phyloP scores from a whole-genome alignment of 345 rosid species.

The Excoecaria cochinchinensis region DNA sequence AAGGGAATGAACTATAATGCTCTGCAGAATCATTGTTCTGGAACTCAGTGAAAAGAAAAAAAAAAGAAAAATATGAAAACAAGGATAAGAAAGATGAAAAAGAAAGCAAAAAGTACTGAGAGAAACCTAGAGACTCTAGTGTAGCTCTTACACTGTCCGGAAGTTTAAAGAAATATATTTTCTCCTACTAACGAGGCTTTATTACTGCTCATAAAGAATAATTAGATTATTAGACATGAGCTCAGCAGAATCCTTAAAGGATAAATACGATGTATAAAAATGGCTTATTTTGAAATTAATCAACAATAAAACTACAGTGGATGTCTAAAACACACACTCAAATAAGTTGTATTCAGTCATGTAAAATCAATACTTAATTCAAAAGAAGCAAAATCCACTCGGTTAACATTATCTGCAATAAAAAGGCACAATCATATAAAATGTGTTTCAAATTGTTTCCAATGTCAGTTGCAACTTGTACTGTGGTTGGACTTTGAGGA shows the following conservation, averaged over 20 bases:
- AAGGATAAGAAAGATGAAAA: neutral
- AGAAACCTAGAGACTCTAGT: neutral
- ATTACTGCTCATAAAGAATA: neutral
- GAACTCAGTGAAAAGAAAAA: neutral
- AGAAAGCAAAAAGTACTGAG: neutral
- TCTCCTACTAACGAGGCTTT: neutral
- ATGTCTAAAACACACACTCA: neutral
- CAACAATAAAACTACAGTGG: neutral
- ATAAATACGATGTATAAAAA: neutral
- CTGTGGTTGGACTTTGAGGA: neutral
- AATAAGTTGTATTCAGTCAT: neutral
- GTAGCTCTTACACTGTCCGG: neutral
- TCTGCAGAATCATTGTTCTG: neutral
- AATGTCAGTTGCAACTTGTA: neutral
- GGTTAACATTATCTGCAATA: neutral
- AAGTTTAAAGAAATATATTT: neutral
- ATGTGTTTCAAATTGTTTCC: neutral
- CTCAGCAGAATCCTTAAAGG: neutral
- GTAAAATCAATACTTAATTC: neutral
- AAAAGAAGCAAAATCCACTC: neutral
- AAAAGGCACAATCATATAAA: neutral
- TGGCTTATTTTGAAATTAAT: neutral
- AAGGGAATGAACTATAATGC: neutral
- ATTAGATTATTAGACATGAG: neutral
- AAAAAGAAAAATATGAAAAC: too few relatives aligned